phyloP scores from a whole-genome alignment of 2,329 filamentous ascomycete species.

The Leptoxyphium fumago region DNA sequence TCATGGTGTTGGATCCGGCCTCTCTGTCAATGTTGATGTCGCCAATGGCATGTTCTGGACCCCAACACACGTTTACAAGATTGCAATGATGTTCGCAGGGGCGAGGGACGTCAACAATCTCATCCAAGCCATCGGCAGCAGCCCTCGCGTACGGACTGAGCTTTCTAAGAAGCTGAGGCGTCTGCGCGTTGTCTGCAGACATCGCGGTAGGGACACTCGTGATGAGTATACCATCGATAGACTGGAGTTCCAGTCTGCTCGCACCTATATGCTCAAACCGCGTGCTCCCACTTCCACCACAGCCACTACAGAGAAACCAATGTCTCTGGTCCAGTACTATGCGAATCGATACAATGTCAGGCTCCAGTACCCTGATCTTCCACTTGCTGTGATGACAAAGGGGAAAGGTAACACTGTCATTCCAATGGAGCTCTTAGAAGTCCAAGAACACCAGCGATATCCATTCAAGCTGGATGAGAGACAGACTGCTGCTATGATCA shows the following conservation, averaged over 20 bases:
- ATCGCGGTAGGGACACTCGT: conserved; percentile 20
- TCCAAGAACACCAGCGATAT: conserved; percentile 43
- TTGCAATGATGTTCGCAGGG: conserved; percentile 19
- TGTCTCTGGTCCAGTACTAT: conserved; percentile 47
- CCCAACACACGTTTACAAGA: conserved; percentile 21
- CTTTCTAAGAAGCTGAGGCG: conserved; percentile 29
- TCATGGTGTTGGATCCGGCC: conserved; percentile 34
- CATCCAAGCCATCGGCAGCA: conserved; percentile 3
- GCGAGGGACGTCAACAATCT: conserved; percentile 16
- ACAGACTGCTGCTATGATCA: conserved; percentile 79
- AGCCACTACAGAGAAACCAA: conserved; percentile 31
- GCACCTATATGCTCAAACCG: conserved; percentile 28
- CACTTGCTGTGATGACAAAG: conserved; percentile 45
- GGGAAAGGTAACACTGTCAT: conserved; percentile 29
- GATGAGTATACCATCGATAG: conserved; percentile 37
- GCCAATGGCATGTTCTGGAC: conserved; percentile 85
- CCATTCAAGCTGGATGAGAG: conserved; percentile 42
- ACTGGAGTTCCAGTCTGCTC: conserved; percentile 29
- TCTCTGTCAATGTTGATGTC: conserved; percentile 80
- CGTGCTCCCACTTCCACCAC: conserved; percentile 24
- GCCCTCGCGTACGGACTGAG: conserved; percentile 6
- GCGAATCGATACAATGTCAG: conserved; percentile 34
- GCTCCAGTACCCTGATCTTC: conserved; percentile 33
- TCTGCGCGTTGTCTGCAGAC: conserved; percentile 25
- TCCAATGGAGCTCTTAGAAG: conserved; percentile 41